Conservation (phyloP, 345 rosid genomes). For the Erucastrum elatum region DNA sequence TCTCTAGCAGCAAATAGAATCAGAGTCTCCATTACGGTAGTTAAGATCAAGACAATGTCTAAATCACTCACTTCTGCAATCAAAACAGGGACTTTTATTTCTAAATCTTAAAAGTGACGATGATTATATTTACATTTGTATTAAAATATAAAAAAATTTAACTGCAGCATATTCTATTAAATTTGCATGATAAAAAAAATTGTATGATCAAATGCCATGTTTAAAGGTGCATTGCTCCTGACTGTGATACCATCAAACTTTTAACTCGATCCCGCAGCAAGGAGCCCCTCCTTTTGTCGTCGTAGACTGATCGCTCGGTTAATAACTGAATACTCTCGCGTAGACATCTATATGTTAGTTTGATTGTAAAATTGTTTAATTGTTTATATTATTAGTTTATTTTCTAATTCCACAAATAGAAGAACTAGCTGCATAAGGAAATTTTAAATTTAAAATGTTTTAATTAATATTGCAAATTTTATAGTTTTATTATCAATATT, state of each 20-base stretch:
- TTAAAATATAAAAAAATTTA: background rate
- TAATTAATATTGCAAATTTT: too few relatives aligned
- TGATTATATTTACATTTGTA: background rate
- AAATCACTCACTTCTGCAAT: too few relatives aligned
- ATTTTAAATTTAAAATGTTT: too few relatives aligned
- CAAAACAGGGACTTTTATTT: too few relatives aligned
- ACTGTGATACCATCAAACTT: conserved; percentile 1
- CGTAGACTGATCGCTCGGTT: background rate
- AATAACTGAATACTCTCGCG: background rate
- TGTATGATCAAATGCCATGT: background rate
- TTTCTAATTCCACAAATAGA: too few relatives aligned
- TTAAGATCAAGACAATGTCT: too few relatives aligned
- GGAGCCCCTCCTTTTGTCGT: conserved; percentile 17
- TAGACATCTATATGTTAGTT: background rate
- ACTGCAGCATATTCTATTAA: conserved; percentile 8
- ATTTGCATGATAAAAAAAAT: conserved; percentile 8
- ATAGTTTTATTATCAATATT: too few relatives aligned
- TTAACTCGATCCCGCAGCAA: conserved; percentile 35
- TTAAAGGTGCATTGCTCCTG: conserved; percentile 24
- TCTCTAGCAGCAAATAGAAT: too few relatives aligned
- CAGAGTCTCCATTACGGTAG: too few relatives aligned
- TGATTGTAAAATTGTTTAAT: background rate
- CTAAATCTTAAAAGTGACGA: background rate
- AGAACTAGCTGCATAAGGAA: too few relatives aligned
- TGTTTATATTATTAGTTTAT: too few relatives aligned